Evolutionary conservation across 2,329 filamentous ascomycete species (phyloP), one percentile per base, ranked within the genome.

Genomic region (Fusarium mundagurra): DNA sequence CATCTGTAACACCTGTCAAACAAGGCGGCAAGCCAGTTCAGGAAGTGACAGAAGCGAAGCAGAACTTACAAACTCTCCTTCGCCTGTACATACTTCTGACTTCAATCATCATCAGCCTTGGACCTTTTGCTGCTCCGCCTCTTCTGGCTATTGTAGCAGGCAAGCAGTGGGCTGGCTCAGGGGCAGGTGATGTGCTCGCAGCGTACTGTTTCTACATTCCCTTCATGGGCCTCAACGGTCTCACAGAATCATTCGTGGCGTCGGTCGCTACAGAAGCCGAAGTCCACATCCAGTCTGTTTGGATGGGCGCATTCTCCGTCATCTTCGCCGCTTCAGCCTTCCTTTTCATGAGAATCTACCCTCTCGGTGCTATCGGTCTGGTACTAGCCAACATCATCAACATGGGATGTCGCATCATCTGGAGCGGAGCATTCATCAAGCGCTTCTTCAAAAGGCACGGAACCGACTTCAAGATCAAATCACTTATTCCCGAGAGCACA

Each of bases 201-300:
- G 88, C 88, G 0, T 99, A 98, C 83, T 95, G 94, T 84, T 95
- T 94, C 82, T 98, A 98, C 84, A 94, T 99, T 67, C 96, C 96
- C 1, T 91, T 98, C 33, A 88, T 98, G 8, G 96, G 96, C 7
- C 85, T 97, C 77, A 99, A 99, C 79, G 96, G 96, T 59, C 90
- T 98, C 29, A 91, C 93, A 4, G 96, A 99, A 83, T 94, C 95
- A 0, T 98, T 99, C 77, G 95, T 98, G 22, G 92, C 95, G 2
- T 94, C 94, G 5, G 94, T 97, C 2, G 95, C 96, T 2, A 92
- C 89, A 0, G 89, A 94, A 72, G 83, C 87, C 8, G 89, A 98
- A 75, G 89, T 99, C 7, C 91, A 94, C 72, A 83, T 81, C 8
- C 96, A 99, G 81, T 94, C 93, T 2, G 81, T 90, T 9, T 96